Evolutionary conservation across 1,139 yeast genomes (phyloP).

Genomic region (Blastobotrys capitulatus): DNA sequence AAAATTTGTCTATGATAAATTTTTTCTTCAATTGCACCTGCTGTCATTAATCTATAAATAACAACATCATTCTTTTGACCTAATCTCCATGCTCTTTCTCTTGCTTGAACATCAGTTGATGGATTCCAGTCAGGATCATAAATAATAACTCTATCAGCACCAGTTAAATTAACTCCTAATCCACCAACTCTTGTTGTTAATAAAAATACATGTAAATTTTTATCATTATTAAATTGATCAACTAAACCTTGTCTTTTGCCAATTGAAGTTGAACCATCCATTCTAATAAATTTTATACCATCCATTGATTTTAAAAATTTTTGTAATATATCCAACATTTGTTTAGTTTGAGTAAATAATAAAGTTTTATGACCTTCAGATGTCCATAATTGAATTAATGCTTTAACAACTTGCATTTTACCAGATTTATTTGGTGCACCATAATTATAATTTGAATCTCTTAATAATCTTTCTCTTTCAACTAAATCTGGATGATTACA

Average conservation of each 20-base stretch:
- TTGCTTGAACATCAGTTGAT: conserved; percentile 92
- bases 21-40: conserved; percentile 95
- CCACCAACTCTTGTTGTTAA: conserved; percentile 96
- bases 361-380: conserved; percentile 72
- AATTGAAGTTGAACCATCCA: conserved; percentile 94
- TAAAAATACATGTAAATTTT: conserved; percentile 57
- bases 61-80: conserved; percentile 95
- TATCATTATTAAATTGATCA: conserved; percentile 66
- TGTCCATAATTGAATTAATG: conserved; percentile 71
- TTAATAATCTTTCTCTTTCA: conserved; percentile 44
- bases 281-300: conserved; percentile 56
- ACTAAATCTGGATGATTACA: conserved; percentile 95
- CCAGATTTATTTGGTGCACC: conserved; percentile 77
- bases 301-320: conserved; percentile 45
- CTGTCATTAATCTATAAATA: conserved; percentile 84
- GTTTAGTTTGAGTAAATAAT: conserved; percentile 85
- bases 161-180: conserved; percentile 86
- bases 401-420: conserved; percentile 82
- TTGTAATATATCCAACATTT: conserved; percentile 86
- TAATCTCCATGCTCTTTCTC: conserved; percentile 95
- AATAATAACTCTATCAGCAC: conserved; percentile 91
- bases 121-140: conserved; percentile 99
- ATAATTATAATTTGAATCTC: conserved; percentile 44
- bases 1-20: conserved; percentile 95
- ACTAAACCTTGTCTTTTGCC: conserved; percentile 70